A percentile compares a stretch with the other conserved stretches of the same genome.
These are phyloP conservation scores for Jacaranda mimosifolia DNA, from an alignment of 257 asterid species.

Conservation along the genomic window DNA sequence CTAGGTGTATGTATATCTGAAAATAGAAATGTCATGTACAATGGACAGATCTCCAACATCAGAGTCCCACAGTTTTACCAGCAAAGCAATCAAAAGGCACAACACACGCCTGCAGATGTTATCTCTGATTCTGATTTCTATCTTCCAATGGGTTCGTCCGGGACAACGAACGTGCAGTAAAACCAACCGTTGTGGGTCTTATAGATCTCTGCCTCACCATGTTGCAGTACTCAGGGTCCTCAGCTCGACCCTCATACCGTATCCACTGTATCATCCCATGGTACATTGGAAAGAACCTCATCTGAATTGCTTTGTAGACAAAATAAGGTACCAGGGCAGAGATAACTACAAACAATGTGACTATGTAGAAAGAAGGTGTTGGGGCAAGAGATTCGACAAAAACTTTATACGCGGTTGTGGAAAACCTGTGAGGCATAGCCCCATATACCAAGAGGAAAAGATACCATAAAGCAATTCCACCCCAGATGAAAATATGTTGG, in stretches of 20 bases:
- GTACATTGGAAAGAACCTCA: conserved; percentile 78
- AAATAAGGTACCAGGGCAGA: conserved; percentile 70
- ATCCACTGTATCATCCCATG: conserved; percentile 95
- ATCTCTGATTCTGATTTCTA: conserved; percentile 35
- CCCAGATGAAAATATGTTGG: conserved; percentile 81
- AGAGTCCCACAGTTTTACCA: conserved; percentile 12
- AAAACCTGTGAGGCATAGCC: conserved; percentile 51
- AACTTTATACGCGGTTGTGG: conserved; percentile 67
- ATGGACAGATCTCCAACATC: background rate
- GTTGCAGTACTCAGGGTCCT: conserved; percentile 76
- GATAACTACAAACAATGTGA: conserved; percentile 52
- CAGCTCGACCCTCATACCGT: conserved; percentile 68
- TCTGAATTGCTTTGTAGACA: conserved; percentile 59
- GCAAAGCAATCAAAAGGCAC: background rate
- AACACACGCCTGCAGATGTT: conserved; percentile 3
- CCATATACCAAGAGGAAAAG: conserved; percentile 65
- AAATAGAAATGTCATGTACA: too few relatives aligned
- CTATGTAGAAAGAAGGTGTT: conserved; percentile 59
- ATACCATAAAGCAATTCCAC: conserved; percentile 71
- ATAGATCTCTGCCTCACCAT: conserved; percentile 83
- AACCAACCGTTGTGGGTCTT: conserved; percentile 77
- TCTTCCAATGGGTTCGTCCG: conserved; percentile 64
- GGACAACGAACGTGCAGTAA: conserved; percentile 91
- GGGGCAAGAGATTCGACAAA: conserved; percentile 67
- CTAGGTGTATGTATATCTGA: background rate